Evolutionary conservation across 2,329 filamentous ascomycete genomes (phyloP), one percentile per base, ranked within the genome.

Genomic region (Claviceps lovelessii): DNA sequence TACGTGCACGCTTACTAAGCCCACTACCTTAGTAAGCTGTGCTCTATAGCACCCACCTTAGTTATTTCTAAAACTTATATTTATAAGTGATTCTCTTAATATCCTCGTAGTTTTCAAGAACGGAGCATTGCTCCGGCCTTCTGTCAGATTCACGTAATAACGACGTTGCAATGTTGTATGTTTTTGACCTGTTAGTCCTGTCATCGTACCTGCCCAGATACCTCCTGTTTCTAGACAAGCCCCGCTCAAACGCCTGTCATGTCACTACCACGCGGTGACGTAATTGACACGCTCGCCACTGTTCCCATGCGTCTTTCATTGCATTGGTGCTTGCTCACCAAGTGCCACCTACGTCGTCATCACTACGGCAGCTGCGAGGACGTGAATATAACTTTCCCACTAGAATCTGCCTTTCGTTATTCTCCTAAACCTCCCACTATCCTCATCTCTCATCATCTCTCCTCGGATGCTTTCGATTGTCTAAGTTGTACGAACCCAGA

Each of bases 221-320:
- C 23, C 3, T 23, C 23, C 23, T 52, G 39, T 52, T 46, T 28
- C 17, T 19, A 39, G 51, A 41, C 44, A 53, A 53, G 33, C 44
- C 41, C 51, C 31, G 44, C 44, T 23, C 33, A 39, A 28, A 33
- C 15, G 37, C 8, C 28, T 48, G 28, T 23, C 23, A 28, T 41
- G 9, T 39, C 29, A 35, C 47, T 47, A 39, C 28, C 33, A 35
- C 10, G 23, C 45, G 15, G 57, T 59, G 58, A 60, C 58, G 57
- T 59, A 48, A 60, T 59, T 49, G 55, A 60, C 44, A 57, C 48
- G 42, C 46, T 52, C 52, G 44, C 44, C 17, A 15, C 13, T 39
- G 13, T 13, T 39, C 37, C 15, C 15, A 39, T 15, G 5, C 13
- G 37, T 39, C 11, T 39, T 9, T 33, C 37, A 39, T 39, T 39